Evolutionary conservation across 805 yeast species (phyloP).

Genomic region (Isabelozyma gotoi): DNA sequence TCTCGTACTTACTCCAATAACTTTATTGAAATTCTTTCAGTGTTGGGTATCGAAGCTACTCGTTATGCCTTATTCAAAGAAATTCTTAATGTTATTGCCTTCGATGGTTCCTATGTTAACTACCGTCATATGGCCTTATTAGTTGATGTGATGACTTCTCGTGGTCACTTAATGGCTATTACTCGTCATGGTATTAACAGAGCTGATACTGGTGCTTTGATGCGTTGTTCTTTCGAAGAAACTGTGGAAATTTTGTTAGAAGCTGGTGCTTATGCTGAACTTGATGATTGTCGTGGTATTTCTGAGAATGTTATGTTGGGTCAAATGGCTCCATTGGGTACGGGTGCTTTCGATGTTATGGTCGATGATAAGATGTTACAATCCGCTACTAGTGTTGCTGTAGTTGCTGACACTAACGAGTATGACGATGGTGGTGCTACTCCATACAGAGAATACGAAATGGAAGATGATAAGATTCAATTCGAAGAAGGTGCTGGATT

Average conservation of each 20-base stretch:
- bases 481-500: conserved; percentile 77
- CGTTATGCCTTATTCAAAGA: conserved; percentile 92
- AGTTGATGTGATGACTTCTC: conserved; percentile 97
- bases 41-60: conserved; percentile 97
- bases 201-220: conserved; percentile 97
- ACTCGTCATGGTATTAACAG: conserved; percentile 99
- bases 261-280: conserved; percentile 97
- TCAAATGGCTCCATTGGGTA: conserved; percentile 97
- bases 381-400: conserved; percentile 50
- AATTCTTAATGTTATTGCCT: conserved; percentile 94
- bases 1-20: conserved; percentile 92
- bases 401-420: conserved; percentile 29
- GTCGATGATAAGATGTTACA: conserved; percentile 87
- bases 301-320: conserved; percentile 97
- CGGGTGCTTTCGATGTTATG: conserved; percentile 96
- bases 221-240: conserved; percentile 99
- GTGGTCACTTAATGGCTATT: conserved; percentile 97
- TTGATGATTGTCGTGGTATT: conserved; percentile 98
- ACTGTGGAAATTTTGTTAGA: conserved; percentile 96
- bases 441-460: conserved; percentile 74
- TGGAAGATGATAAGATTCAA: conserved; percentile 59
- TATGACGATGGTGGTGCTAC: conserved; percentile 76
- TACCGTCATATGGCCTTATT: conserved; percentile 97
- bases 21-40: conserved; percentile 91
- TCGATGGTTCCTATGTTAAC: conserved; percentile 99